Evolutionary conservation across 106 monocot species (phyloP), one percentile per base, ranked within the genome.

Genomic region (Acanthochlamys bracteata): DNA sequence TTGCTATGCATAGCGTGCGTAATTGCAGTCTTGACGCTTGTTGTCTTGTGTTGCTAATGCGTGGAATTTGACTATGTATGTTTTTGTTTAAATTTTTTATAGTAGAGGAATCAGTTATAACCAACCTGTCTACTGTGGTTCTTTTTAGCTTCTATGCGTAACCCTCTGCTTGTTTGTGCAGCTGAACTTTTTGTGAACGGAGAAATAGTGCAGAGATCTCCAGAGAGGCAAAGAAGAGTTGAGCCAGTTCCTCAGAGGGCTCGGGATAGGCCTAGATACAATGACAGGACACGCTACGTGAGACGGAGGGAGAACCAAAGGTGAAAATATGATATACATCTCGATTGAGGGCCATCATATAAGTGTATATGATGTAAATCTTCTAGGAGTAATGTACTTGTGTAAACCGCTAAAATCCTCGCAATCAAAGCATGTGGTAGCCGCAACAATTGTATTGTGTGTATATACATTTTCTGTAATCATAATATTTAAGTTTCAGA

Each of bases 171-270:
- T 6, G 60, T 10, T 1, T 21, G 21, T 74, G 76, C 93, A 93
- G 93, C 93, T 69, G 93, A 93, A 53, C 64, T 93, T 39, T 85
- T 75, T 87, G 86, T 95, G 63, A 84, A 90, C 42, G 94, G 94
- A 12, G 81, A 95, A 67, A 95, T 95, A 23, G 93, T 93, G 47
- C 83, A 89, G 62, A 74, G 94, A 53, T 89, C 94, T 41, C 94
- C 89, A 12, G 94, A 90, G 70, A 84, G 94, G 65, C 94, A 90
- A 63, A 66, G 79, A 69, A 84, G 90, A 77, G 90, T 95, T 26
- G 94, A 95, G 60, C 90, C 94, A 3, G 90, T 84, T 17, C 90
- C 90, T 7, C 94, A 90, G 73, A 75, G 90, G 82, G 86, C 83
- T 6, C 93, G 84, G 64, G 94, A 95, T 71, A 79, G 90, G 51